Percentiles rank a stretch among this genome's conserved stretches.
These are phyloP conservation scores for Mycena vitilis DNA, from an alignment of 768 basidiomycete species.

Conservation along the genomic window DNA sequence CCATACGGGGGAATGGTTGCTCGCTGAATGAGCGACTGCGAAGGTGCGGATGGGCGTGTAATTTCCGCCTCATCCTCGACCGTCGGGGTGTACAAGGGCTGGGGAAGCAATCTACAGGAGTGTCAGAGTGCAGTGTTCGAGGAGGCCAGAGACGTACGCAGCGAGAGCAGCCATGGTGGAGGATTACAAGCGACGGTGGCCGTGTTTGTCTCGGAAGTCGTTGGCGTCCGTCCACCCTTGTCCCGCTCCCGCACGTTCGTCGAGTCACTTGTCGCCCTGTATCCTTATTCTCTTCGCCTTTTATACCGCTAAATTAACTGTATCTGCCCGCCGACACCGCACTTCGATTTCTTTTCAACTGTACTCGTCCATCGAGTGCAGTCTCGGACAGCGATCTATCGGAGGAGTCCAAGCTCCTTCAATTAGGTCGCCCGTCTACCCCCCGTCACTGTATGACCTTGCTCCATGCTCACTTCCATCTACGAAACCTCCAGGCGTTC, in stretches of 20 bases:
- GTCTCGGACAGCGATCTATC: slow-evolving; percentile 41
- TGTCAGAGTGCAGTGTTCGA: slow-evolving; percentile 21
- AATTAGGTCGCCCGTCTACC: slow-evolving; percentile 50
- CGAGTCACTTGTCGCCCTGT: slow-evolving; percentile 22
- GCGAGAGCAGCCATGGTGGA: slow-evolving; percentile 68
- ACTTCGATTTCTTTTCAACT: slow-evolving; percentile 30
- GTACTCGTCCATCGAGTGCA: slow-evolving; percentile 41
- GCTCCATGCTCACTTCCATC: slow-evolving; percentile 82
- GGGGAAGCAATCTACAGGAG: slow-evolving; percentile 71
- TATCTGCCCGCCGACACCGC: slow-evolving; percentile 2
- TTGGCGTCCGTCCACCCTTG: not conserved
- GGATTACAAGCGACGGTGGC: not conserved
- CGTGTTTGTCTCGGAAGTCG: not conserved
- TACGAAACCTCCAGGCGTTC: slow-evolving; percentile 80
- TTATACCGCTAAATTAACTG: slow-evolving; percentile 32
- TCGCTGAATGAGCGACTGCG: slow-evolving; percentile 61
- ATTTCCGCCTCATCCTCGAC: slow-evolving; percentile 74
- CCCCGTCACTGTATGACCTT: slow-evolving; percentile 72
- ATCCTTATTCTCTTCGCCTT: slow-evolving; percentile 26
- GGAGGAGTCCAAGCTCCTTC: slow-evolving; percentile 47
- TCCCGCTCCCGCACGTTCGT: slow-evolving; percentile 25
- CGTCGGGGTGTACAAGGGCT: slow-evolving; percentile 66
- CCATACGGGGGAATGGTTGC: slow-evolving; percentile 84
- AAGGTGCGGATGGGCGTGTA: slow-evolving; percentile 45
- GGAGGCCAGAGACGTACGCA: slow-evolving; percentile 62